phyloP scores from a whole-genome alignment of 2,329 filamentous ascomycete species.

The Boeremia exigua region DNA sequence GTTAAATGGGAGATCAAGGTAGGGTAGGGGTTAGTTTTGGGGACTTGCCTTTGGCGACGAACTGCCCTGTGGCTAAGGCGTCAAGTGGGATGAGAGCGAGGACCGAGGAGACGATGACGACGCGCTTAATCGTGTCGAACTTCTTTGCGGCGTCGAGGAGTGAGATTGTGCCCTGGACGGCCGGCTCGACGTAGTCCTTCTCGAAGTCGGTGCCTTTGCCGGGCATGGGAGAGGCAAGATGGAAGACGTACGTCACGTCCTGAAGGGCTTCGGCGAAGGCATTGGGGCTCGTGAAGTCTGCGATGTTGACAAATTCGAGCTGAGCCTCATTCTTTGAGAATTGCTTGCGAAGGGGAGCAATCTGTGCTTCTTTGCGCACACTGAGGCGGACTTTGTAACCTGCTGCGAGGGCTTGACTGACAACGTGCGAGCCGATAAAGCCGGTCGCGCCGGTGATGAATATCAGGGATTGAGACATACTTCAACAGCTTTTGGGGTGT shows the following conservation, averaged over 20 bases:
- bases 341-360: constrained; percentile 9
- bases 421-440: constrained; percentile 35
- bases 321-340: constrained; percentile 15
- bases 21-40: background rate
- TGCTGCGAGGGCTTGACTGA: constrained; percentile 25
- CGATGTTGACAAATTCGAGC: constrained; percentile 22
- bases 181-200: constrained; percentile 32
- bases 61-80: background rate
- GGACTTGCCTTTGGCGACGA: constrained; percentile 6
- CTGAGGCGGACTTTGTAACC: constrained; percentile 38
- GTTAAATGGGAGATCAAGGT: background rate
- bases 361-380: constrained; percentile 26
- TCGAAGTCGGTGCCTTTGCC: constrained; percentile 22
- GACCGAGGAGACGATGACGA: constrained; percentile 35
- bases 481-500: background rate
- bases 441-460: constrained; percentile 40
- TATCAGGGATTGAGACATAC: constrained; percentile 26
- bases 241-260: constrained; percentile 34
- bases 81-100: constrained; percentile 24
- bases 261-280: constrained; percentile 24
- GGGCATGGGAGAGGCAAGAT: constrained; percentile 39
- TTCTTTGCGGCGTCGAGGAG: constrained; percentile 32
- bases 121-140: constrained; percentile 29
- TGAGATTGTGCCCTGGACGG: constrained; percentile 30
- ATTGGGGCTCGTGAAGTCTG: constrained; percentile 19